Evolutionary conservation across 2,329 filamentous ascomycete species (phyloP).

Genomic region (Cryphonectria carpinicola): DNA sequence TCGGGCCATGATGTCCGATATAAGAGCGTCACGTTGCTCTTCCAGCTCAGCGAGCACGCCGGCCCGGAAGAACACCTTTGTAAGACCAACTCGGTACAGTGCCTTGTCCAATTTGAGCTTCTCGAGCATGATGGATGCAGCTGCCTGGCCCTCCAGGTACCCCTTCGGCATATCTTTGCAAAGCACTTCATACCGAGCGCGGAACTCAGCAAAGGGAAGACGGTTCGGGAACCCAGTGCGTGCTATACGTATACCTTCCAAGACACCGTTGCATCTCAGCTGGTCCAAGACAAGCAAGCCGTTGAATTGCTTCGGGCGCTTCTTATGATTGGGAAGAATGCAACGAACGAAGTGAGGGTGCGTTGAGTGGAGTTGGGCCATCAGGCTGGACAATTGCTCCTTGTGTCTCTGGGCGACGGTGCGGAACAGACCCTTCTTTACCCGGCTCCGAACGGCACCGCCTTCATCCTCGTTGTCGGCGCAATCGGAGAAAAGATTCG

Average conservation of each 20-base stretch:
- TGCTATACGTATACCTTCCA: conserved; percentile 98
- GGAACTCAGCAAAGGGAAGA: conserved; percentile 89
- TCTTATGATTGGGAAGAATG: conserved; percentile 98
- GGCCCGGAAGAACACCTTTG: conserved; percentile 97
- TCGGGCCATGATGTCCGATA: conserved; percentile 88
- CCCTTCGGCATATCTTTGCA: conserved; percentile 87
- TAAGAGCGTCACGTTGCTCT: conserved; percentile 90
- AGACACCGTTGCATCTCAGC: conserved; percentile 95
- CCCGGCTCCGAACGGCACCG: conserved; percentile 72
- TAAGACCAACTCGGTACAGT: conserved; percentile 90
- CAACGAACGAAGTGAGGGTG: conserved; percentile 98
- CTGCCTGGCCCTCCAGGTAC: conserved; percentile 87
- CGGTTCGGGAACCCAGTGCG: conserved; percentile 96
- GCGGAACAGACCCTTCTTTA: conserved; percentile 96
- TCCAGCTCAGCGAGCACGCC: conserved; percentile 95
- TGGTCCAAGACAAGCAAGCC: conserved; percentile 94
- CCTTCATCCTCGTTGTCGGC: conserved; percentile 77
- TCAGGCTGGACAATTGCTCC: conserved; percentile 94
- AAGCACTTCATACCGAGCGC: conserved; percentile 93
- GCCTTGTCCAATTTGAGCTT: conserved; percentile 83
- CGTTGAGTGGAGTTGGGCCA: conserved; percentile 91
- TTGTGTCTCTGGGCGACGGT: conserved; percentile 97
- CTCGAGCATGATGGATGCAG: conserved; percentile 83
- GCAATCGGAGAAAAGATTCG: conserved; percentile 85
- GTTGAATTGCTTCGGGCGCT: conserved; percentile 89